Conservation (phyloP, 2,329 filamentous ascomycete species). For the Pleurostoma richardsiae region DNA sequence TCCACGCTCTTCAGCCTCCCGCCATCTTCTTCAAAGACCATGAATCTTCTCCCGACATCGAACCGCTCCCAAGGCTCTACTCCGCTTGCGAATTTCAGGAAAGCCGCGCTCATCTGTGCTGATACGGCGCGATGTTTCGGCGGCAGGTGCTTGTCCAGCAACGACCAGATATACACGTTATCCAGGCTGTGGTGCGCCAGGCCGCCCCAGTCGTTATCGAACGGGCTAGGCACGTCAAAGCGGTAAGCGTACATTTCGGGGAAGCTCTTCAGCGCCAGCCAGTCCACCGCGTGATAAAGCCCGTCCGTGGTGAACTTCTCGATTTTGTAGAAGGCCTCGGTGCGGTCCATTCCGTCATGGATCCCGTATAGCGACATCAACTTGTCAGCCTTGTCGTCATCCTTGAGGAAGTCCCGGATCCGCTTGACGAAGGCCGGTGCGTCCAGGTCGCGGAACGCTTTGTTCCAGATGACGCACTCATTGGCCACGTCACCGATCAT, state of each 20-base stretch:
- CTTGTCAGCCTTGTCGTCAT: neutral
- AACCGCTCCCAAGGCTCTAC: slow-evolving; percentile 4
- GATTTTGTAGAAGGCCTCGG: slow-evolving; percentile 8
- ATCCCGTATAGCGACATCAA: slow-evolving; percentile 5
- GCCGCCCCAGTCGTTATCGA: slow-evolving; percentile 13
- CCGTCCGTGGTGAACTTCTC: slow-evolving; percentile 11
- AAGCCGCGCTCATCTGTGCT: slow-evolving; percentile 4
- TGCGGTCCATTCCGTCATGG: neutral
- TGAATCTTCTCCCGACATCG: neutral
- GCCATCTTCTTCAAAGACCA: slow-evolving; percentile 4
- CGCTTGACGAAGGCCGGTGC: slow-evolving; percentile 2
- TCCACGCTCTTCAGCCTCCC: neutral
- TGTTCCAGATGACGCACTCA: slow-evolving; percentile 17
- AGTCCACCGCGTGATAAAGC: slow-evolving; percentile 9
- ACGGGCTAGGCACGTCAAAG: slow-evolving; percentile 15
- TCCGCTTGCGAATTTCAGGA: slow-evolving; percentile 8
- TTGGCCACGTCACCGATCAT: slow-evolving; percentile 13
- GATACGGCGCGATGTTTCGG: slow-evolving; percentile 1
- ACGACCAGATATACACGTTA: slow-evolving; percentile 12
- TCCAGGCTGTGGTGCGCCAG: slow-evolving; percentile 13
- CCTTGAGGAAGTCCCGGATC: slow-evolving; percentile 2
- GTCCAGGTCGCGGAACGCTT: slow-evolving; percentile 4
- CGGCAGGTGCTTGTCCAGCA: slow-evolving; percentile 7
- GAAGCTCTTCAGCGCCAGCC: slow-evolving; percentile 1
- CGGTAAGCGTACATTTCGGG: slow-evolving; percentile 10